These are phyloP conservation scores for Lasiodiplodia citricola DNA, from an alignment of 2,329 filamentous ascomycete genomes.

Conservation along the genomic window DNA sequence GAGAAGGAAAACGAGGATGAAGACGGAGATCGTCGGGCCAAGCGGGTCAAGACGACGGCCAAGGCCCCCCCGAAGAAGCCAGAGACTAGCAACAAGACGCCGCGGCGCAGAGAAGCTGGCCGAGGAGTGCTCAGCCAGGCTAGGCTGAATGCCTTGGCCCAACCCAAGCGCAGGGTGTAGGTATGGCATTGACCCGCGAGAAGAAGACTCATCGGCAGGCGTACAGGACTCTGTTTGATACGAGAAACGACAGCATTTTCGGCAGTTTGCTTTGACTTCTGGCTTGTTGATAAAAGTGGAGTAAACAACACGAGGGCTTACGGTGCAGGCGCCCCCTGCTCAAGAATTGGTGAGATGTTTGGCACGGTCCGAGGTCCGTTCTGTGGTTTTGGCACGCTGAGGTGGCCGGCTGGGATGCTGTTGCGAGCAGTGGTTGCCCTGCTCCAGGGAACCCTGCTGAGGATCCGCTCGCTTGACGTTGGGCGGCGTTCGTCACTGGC, in stretches of 20 bases:
- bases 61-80: slow-evolving; percentile 36
- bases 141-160: slow-evolving; percentile 45
- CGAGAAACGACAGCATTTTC: slow-evolving; percentile 15
- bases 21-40: slow-evolving; percentile 39
- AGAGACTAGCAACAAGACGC: slow-evolving; percentile 35
- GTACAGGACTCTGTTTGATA: slow-evolving; percentile 1
- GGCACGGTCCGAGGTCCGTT: neutral
- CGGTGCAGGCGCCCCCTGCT: neutral
- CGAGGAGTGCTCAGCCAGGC: slow-evolving; percentile 43
- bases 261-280: neutral
- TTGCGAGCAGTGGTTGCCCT: slow-evolving; percentile 4
- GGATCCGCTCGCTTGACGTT: slow-evolving; percentile 23
- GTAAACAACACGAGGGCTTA: neutral
- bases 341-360: neutral
- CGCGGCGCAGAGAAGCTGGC: slow-evolving; percentile 31
- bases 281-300: slow-evolving; percentile 8
- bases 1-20: slow-evolving; percentile 52
- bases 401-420: neutral
- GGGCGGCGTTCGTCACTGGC: slow-evolving; percentile 3
- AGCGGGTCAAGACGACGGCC: slow-evolving; percentile 40
- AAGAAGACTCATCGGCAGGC: slow-evolving; percentile 5
- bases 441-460: slow-evolving; percentile 10
- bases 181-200: neutral
- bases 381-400: neutral
- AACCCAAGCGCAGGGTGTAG: slow-evolving; percentile 40